Base-by-base conservation (phyloP, 148 eudicot species). In the Dysphania ambrosioides region DNA sequence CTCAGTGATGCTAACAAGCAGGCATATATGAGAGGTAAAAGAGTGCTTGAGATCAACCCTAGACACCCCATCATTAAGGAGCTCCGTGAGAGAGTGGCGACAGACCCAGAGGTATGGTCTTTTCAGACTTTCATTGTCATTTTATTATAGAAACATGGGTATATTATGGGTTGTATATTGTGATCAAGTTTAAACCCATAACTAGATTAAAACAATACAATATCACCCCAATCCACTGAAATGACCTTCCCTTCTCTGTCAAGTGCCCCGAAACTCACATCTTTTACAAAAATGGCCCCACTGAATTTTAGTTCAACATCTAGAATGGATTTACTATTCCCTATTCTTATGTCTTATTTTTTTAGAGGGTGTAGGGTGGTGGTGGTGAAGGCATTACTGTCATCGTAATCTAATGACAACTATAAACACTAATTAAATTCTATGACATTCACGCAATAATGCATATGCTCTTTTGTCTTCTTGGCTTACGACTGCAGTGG, bases 41-140 rank as follows among this genome's bases (percentile, higher is more conserved):
- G 98, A 86, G 98, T 94, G 41, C 97, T 94, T 55, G 98, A 94
- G 71, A 91, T 94, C 74, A 94, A 94, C 81, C 93, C 98, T 8
- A 82, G 98, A 80, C 98, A 94, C 78, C 98, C 98, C n/a, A 94
- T 94, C 69, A 85, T 94, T 59, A 91, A 91, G 87, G 93, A 91
- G 92, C 93, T 94, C 35, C 88, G 88, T 53, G 98, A 87, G 84
- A 85, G 93, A 83, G 92, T 94, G 23, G 91, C 79, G 0, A 83
- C 79, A 15, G 88, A 92, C 76, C 86, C 98, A 24, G 97, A 94
- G 97, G 98, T 94, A 91, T 61, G 4, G 35, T 49, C 26, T 32
- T 41, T 18, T 24, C 11, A 11, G 16, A 40, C 0, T 40, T 66
- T 36, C 8, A 19, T 24, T 5, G 11, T 16, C 18, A 18, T 6